phyloP scores from a whole-genome alignment of 192 early-diverging fungal genomes.

The Entophlyctis luteolus region DNA sequence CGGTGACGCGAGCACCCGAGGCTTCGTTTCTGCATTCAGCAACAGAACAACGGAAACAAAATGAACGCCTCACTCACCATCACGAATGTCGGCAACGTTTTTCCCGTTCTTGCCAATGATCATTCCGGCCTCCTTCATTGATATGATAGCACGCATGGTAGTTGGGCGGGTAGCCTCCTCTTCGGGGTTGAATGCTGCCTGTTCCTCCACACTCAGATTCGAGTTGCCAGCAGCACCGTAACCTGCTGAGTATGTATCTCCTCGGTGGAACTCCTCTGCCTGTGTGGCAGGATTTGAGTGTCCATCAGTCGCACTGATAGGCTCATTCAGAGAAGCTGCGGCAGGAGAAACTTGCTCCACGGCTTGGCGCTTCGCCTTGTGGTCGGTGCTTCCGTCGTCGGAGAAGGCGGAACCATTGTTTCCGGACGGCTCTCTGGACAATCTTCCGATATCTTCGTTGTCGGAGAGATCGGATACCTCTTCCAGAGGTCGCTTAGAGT shows the following conservation, averaged over 20 bases:
- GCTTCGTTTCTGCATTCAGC: too few species aligned
- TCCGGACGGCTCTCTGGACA: too few species aligned
- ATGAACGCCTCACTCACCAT: too few species aligned
- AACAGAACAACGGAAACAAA: too few species aligned
- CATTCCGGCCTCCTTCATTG: constrained; percentile 85
- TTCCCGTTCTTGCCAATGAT: constrained; percentile 72
- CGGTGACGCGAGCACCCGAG: constrained; percentile 85
- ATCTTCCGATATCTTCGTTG: too few species aligned
- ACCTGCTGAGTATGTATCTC: too few species aligned
- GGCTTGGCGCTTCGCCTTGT: neutral
- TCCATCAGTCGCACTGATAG: too few species aligned
- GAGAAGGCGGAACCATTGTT: too few species aligned
- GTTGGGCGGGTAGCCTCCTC: constrained; percentile 29
- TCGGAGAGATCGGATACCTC: neutral
- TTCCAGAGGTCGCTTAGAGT: neutral
- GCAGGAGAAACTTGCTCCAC: too few species aligned
- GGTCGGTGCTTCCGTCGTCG: neutral
- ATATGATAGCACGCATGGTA: constrained; percentile 85
- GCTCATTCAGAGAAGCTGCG: too few species aligned
- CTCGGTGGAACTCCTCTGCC: too few species aligned
- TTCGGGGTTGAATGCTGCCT: neutral
- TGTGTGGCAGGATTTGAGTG: too few species aligned
- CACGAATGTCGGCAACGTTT: constrained; percentile 86
- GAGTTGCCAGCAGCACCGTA: constrained; percentile 34
- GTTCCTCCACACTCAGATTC: neutral